These are phyloP conservation scores for Rugonectria rugulosa DNA, from an alignment of 2,329 filamentous ascomycete species.

Conservation along the genomic window DNA sequence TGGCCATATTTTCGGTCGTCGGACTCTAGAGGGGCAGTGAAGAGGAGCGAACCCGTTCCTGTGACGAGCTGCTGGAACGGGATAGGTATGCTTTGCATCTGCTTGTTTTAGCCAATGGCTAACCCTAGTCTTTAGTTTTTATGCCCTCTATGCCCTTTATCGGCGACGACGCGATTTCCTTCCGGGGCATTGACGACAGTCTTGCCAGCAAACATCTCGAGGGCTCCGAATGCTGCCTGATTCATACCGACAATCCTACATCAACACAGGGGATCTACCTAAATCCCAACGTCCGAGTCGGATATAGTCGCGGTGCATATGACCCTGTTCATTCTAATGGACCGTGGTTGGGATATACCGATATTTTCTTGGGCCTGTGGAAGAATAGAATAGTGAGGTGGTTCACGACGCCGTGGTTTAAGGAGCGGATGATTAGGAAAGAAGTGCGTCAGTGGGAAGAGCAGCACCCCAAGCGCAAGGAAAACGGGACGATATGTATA, in stretches of 20 bases:
- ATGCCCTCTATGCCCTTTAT: not conserved
- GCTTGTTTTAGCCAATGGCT: not conserved
- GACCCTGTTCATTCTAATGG: not conserved
- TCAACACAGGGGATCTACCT: not conserved
- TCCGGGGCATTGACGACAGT: not conserved
- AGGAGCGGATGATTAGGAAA: not conserved
- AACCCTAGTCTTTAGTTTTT: not conserved
- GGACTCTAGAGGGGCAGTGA: slow-evolving; percentile 1
- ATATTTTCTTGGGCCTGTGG: slow-evolving; percentile 1
- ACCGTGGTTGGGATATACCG: not conserved
- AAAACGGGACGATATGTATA: not conserved
- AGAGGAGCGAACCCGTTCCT: not conserved
- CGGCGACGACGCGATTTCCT: not conserved
- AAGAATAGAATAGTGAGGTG: slow-evolving; percentile 3
- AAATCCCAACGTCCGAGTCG: slow-evolving; percentile 4
- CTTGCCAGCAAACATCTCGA: not conserved
- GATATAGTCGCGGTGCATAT: not conserved
- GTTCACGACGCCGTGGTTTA: slow-evolving; percentile 5
- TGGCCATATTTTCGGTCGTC: slow-evolving; percentile 9
- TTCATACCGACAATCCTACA: not conserved
- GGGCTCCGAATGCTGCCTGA: slow-evolving; percentile 2
- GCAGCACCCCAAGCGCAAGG: not conserved
- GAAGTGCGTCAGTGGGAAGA: not conserved
- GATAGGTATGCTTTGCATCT: not conserved
- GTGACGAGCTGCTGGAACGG: slow-evolving; percentile 6